Evolutionary conservation across 371 early-diverging fungal species (phyloP).

Genomic region (Conidiobolus coronatus): DNA sequence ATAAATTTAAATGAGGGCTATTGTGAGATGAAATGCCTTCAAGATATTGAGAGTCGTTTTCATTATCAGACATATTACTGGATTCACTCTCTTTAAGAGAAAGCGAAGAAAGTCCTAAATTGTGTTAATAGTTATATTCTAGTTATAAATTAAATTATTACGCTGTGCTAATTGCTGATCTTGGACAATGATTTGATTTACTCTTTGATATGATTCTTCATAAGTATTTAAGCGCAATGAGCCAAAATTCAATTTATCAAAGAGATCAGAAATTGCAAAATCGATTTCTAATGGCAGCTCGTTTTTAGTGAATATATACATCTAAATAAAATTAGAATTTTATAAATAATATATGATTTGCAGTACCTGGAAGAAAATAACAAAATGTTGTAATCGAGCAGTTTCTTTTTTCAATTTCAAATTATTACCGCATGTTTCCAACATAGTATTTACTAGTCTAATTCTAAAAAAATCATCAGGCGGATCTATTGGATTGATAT

Average conservation of each 20-base stretch:
- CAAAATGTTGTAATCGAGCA: conserved; percentile 41
- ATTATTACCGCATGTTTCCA: conserved; percentile 72
- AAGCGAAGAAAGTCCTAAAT: too few species aligned
- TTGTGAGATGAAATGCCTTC: background rate
- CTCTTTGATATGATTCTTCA: conserved; percentile 32
- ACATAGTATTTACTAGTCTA: conserved; percentile 60
- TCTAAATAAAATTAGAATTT: conserved; percentile 12
- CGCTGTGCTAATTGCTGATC: too few species aligned
- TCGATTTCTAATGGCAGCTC: conserved; percentile 71
- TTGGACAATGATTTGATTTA: too few species aligned
- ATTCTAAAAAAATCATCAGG: conserved; percentile 85
- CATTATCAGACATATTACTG: too few species aligned
- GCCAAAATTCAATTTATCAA: conserved; percentile 51
- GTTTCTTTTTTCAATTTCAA: conserved; percentile 47
- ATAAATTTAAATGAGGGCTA: background rate
- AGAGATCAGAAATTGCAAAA: conserved; percentile 60
- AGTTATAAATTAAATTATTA: too few species aligned
- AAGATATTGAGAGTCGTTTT: background rate
- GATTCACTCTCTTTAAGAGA: too few species aligned
- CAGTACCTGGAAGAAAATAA: conserved; percentile 45
- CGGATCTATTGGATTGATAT: conserved; percentile 44
- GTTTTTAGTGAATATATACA: conserved; percentile 69
- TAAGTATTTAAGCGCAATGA: conserved; percentile 28
- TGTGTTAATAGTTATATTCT: too few species aligned
- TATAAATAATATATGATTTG: conserved; percentile 8